Evolutionary conservation across 768 basidiomycete genomes (phyloP).

Genomic region (Termitomyces sp.): DNA sequence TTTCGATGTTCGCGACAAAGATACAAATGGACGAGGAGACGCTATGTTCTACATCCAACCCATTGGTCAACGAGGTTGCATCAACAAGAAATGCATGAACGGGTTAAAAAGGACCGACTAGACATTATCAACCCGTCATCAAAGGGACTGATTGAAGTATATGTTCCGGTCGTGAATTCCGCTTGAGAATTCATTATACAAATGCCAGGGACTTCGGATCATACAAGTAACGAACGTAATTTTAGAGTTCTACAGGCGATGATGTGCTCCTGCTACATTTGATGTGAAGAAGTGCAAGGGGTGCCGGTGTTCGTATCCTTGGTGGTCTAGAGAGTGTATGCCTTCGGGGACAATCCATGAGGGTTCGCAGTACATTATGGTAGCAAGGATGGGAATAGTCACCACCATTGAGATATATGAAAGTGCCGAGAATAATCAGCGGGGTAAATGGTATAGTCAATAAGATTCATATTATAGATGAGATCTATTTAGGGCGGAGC

Average conservation of each 20-base stretch:
- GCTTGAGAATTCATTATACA: no score
- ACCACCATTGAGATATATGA: neutral
- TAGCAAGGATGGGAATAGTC: neutral
- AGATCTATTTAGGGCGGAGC: conserved; percentile 9
- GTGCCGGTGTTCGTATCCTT: neutral
- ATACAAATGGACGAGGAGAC: no score
- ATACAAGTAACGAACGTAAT: neutral
- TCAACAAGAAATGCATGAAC: no score
- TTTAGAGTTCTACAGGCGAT: neutral
- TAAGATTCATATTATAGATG: neutral
- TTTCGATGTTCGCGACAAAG: no score
- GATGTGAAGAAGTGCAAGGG: neutral
- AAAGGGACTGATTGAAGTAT: no score
- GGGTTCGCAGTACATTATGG: neutral
- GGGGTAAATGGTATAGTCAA: neutral
- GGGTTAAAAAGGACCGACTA: no score
- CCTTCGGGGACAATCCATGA: neutral
- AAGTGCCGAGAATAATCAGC: neutral
- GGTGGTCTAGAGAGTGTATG: neutral
- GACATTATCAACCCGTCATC: no score
- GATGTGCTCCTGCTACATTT: no score
- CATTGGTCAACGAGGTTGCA: no score
- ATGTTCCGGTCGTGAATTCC: no score
- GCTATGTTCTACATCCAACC: no score
- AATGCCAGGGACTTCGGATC: neutral